A percentile compares a stretch with the other conserved stretches of the same genome.
phyloP scores from a whole-genome alignment of 352 stramenopile species.

The Peronospora farinosa region DNA sequence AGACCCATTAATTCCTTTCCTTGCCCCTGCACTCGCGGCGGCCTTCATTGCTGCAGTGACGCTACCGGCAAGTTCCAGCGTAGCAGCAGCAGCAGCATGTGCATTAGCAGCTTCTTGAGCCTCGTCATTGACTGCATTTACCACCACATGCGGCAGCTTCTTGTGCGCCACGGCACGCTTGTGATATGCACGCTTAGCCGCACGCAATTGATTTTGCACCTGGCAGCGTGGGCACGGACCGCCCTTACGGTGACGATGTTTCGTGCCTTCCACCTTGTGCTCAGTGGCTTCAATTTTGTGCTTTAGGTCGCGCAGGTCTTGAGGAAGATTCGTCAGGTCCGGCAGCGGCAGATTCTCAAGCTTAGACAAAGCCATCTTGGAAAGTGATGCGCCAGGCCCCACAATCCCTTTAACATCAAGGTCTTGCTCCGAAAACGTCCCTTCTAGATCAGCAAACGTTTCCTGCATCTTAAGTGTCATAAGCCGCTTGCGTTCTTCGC shows the following conservation, averaged over 20 bases:
- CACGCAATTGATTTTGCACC: conserved; percentile 76
- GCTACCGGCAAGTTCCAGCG: conserved; percentile 27
- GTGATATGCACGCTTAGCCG: conserved; percentile 74
- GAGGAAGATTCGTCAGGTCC: conserved; percentile 65
- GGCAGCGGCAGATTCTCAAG: conserved; percentile 65
- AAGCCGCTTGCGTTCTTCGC: conserved; percentile 53
- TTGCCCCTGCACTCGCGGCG: conserved; percentile 9
- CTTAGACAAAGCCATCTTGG: conserved; percentile 61
- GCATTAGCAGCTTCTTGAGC: conserved; percentile 32
- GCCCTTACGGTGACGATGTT: conserved; percentile 79
- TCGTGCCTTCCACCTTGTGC: conserved; percentile 82
- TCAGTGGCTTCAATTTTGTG: conserved; percentile 81
- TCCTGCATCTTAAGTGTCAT: conserved; percentile 67
- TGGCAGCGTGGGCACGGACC: conserved; percentile 74
- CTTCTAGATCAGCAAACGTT: conserved; percentile 56
- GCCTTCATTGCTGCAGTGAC: conserved; percentile 28
- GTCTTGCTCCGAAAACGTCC: conserved; percentile 61
- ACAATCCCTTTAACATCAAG: conserved; percentile 60
- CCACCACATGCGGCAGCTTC: conserved; percentile 61
- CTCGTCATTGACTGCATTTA: conserved; percentile 29
- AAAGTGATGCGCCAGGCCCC: conserved; percentile 36
- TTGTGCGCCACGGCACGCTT: conserved; percentile 78
- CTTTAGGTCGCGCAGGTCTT: conserved; percentile 78
- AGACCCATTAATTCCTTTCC: conserved; percentile 11
- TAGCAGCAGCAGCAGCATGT: conserved; percentile 30